Percentiles rank a stretch among this genome's conserved stretches.
Evolutionary conservation across 495 filamentous ascomycete genomes (phyloP).

Genomic region (Hypoxylon lienhwacheense): DNA sequence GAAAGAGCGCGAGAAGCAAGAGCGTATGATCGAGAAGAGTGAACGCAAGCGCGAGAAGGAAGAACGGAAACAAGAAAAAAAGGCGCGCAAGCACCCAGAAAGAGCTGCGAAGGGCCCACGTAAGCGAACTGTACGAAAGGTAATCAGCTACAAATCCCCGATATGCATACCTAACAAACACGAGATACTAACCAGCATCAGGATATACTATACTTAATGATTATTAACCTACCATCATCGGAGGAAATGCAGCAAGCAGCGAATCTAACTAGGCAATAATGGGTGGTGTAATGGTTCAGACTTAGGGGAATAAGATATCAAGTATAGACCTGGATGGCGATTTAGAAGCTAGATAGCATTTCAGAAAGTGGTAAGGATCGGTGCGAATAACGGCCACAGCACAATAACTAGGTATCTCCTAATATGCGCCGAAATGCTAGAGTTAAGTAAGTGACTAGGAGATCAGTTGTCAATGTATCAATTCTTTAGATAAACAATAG

Average conservation of each 20-base stretch:
- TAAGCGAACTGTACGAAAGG: conserved; percentile 14
- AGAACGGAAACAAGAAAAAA: conserved; percentile 13
- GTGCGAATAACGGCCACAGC: too few relatives aligned
- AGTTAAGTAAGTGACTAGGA: too few relatives aligned
- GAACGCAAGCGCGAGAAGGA: conserved; percentile 15
- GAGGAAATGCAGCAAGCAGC: conserved; percentile 23
- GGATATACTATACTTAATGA: conserved; percentile 28
- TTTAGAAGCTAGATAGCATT: too few relatives aligned
- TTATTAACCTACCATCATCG: conserved; percentile 16
- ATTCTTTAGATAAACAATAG: too few relatives aligned
- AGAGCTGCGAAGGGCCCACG: conserved; percentile 8
- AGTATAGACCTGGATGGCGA: too few relatives aligned
- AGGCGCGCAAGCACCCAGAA: conserved; percentile 18
- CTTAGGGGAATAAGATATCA: background rate
- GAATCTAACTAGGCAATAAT: background rate
- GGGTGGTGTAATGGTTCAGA: background rate
- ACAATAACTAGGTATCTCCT: too few relatives aligned
- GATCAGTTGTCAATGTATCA: too few relatives aligned
- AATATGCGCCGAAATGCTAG: too few relatives aligned
- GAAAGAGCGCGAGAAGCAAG: conserved; percentile 21
- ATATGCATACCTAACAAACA: background rate
- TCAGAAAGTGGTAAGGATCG: too few relatives aligned
- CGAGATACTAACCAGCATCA: background rate
- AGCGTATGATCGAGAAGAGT: conserved; percentile 8
- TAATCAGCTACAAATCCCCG: background rate